Evolutionary conservation across 352 stramenopile genomes (phyloP).

Genomic region (Globisporangium cystogenes): DNA sequence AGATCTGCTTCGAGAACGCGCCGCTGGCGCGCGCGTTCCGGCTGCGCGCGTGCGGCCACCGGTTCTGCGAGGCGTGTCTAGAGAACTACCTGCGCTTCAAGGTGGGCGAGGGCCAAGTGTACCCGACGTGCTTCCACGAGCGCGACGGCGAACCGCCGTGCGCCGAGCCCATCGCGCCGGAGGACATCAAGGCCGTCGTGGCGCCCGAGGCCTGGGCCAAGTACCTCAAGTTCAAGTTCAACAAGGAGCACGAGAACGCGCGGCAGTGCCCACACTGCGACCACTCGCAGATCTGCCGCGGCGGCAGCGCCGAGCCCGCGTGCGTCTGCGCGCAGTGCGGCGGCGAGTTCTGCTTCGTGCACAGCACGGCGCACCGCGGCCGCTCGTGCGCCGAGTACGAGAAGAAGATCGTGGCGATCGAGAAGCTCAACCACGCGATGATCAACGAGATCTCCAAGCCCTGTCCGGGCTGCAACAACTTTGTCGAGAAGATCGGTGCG

Average conservation of each 20-base stretch:
- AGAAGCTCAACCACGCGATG: slow-evolving; percentile 77
- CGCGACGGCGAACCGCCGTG: slow-evolving; percentile 29
- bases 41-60: slow-evolving; percentile 44
- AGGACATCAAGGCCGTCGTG: slow-evolving; percentile 47
- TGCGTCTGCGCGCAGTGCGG: slow-evolving; percentile 36
- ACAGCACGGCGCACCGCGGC: slow-evolving; percentile 79
- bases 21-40: slow-evolving; percentile 25
- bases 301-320: slow-evolving; percentile 31
- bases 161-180: slow-evolving; percentile 25
- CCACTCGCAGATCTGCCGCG: slow-evolving; percentile 46
- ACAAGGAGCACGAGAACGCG: slow-evolving; percentile 57
- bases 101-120: slow-evolving; percentile 63
- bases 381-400: slow-evolving; percentile 75
- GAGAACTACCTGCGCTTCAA: slow-evolving; percentile 67
- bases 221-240: slow-evolving; percentile 85
- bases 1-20: slow-evolving; percentile 73
- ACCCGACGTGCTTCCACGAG: slow-evolving; percentile 61
- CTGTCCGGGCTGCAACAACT: slow-evolving; percentile 84
- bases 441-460: slow-evolving; percentile 78
- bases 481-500: slow-evolving; percentile 83
- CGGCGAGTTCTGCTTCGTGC: slow-evolving; percentile 80
- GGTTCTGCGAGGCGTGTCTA: slow-evolving; percentile 58
- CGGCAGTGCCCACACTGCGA: slow-evolving; percentile 58
- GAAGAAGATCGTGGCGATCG: slow-evolving; percentile 61
- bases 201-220: slow-evolving; percentile 52